phyloP scores from a whole-genome alignment of 2,329 filamentous ascomycete species.

The Mollisia scopiformis region DNA sequence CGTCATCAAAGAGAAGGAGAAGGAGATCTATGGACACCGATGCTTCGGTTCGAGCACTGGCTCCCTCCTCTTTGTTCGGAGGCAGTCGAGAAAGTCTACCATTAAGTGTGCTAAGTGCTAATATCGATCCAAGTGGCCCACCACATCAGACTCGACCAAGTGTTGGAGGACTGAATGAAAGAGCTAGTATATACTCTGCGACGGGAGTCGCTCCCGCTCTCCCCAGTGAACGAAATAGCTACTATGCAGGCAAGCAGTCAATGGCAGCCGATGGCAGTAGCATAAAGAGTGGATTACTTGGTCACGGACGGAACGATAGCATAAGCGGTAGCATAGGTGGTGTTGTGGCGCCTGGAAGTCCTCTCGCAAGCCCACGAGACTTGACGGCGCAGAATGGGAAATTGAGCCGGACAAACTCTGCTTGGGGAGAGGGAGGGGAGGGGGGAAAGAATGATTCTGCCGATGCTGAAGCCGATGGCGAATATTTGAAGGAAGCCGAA shows the following conservation, averaged over 20 bases:
- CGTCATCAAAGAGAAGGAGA: constrained; percentile 77
- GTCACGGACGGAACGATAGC: constrained; percentile 82
- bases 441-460: constrained; percentile 23
- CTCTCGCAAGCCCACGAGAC: constrained; percentile 61
- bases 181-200: constrained; percentile 81
- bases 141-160: constrained; percentile 56
- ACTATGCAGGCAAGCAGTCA: constrained; percentile 64
- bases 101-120: constrained; percentile 76
- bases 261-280: constrained; percentile 71
- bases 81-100: constrained; percentile 81
- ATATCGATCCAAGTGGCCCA: constrained; percentile 58
- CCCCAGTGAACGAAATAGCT: constrained; percentile 78
- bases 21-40: constrained; percentile 84
- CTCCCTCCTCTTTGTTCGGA: constrained; percentile 80
- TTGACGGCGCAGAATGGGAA: constrained; percentile 25
- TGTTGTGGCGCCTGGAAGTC: constrained; percentile 54
- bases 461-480: constrained; percentile 16
- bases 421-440: constrained; percentile 28
- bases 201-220: constrained; percentile 69
- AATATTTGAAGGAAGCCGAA: constrained; percentile 11
- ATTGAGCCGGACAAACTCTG: constrained; percentile 36
- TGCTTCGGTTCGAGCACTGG: constrained; percentile 82
- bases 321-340: constrained; percentile 75
- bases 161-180: constrained; percentile 53
- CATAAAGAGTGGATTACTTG: constrained; percentile 74